These are phyloP conservation scores for Kodamaea sp. DNA, from an alignment of 1,139 yeast species.

Conservation along the genomic window DNA sequence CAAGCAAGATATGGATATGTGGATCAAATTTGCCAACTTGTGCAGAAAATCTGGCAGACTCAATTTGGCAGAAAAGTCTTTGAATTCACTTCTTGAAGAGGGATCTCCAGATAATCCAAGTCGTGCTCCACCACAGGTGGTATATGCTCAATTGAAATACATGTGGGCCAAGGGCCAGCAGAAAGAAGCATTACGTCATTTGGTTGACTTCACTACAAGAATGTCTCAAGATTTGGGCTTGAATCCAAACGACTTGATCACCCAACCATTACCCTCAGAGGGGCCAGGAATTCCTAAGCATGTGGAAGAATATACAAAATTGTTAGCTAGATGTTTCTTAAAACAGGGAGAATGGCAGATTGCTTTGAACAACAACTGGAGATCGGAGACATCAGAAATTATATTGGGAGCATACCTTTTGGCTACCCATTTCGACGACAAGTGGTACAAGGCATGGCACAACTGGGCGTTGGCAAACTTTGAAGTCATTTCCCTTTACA, in stretches of 20 bases:
- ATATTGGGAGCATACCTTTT: constrained; percentile 88
- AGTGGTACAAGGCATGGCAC: constrained; percentile 99
- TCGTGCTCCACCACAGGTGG: constrained; percentile 92
- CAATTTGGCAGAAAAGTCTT: constrained; percentile 89
- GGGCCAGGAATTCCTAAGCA: constrained; percentile 75
- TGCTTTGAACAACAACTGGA: constrained; percentile 75
- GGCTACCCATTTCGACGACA: constrained; percentile 90
- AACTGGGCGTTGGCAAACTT: constrained; percentile 98
- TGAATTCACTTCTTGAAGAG: constrained; percentile 71
- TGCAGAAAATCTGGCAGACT: constrained; percentile 93
- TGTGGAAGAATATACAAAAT: constrained; percentile 79
- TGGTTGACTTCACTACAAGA: constrained; percentile 87
- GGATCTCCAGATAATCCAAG: constrained; percentile 63
- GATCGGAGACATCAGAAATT: constrained; percentile 73
- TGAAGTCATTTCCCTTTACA: constrained; percentile 79
- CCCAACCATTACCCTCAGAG: constrained; percentile 82
- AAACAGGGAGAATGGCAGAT: constrained; percentile 99
- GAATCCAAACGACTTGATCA: constrained; percentile 76
- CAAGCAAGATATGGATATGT: constrained; percentile 95
- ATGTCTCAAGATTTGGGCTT: constrained; percentile 87
- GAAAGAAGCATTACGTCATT: constrained; percentile 79
- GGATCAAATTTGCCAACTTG: constrained; percentile 96
- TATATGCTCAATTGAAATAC: constrained; percentile 92
- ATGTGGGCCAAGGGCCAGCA: constrained; percentile 97
- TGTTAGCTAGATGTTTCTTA: constrained; percentile 89